Evolutionary conservation across 164 flowering plant genomes (phyloP).

Genomic region (Malania oleifera): DNA sequence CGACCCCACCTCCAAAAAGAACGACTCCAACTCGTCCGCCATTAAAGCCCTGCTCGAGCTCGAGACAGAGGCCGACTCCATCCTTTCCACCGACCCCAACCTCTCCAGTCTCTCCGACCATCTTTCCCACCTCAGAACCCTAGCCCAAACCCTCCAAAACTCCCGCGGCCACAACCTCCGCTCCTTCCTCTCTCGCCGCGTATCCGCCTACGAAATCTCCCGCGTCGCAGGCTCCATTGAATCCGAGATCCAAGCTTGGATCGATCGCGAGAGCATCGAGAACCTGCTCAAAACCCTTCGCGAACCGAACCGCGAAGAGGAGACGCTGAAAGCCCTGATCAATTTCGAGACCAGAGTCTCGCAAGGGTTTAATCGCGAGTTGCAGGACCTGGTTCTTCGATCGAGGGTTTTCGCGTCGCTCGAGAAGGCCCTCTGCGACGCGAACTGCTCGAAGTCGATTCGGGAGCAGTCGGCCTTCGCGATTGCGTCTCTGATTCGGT

Average conservation of each 20-base stretch:
- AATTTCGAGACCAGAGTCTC: conserved; percentile 47
- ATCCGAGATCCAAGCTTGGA: conserved; percentile 76
- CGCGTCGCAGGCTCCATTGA: conserved; percentile 65
- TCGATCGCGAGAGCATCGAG: conserved; percentile 65
- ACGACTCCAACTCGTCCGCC: conserved; percentile 34
- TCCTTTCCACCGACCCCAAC: conserved; percentile 58
- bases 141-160: conserved; percentile 25
- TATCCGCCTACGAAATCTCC: conserved; percentile 54
- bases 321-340: conserved; percentile 24
- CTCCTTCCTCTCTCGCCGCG: conserved; percentile 51
- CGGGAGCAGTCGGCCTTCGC: conserved; percentile 51
- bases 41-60: conserved; percentile 66
- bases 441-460: conserved; percentile 25
- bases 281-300: conserved; percentile 30
- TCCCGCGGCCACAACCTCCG: conserved; percentile 27
- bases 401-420: conserved; percentile 42
- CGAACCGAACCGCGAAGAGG: conserved; percentile 17
- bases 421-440: conserved; percentile 44
- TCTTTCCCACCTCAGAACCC: conserved; percentile 37
- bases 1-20: conserved; percentile 25
- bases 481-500: conserved; percentile 49
- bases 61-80: conserved; percentile 32
- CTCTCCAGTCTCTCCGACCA: conserved; percentile 49
- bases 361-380: conserved; percentile 55
- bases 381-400: conserved; percentile 63